Conservation (phyloP, 140 eudicot species). For the Senecio squalidus region DNA sequence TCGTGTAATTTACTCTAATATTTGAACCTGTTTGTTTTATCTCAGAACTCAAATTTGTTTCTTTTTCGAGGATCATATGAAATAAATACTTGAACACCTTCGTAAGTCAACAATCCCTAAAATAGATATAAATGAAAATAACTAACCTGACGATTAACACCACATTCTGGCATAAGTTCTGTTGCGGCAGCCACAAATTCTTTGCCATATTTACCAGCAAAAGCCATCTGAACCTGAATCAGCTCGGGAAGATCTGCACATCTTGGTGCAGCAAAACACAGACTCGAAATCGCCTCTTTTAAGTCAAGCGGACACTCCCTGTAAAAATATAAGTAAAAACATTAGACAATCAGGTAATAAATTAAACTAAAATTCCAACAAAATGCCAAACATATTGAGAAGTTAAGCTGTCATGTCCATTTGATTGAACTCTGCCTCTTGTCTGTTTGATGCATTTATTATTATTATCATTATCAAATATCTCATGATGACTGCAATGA, state of each 20-base stretch:
- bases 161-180: slow-evolving; percentile 96
- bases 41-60: no score
- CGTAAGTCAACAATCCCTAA: neutral
- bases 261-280: slow-evolving; percentile 98
- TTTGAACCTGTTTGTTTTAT: no score
- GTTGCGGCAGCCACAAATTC: slow-evolving; percentile 87
- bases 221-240: slow-evolving; percentile 74
- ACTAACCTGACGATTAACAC: slow-evolving; percentile 99
- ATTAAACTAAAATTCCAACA: no score
- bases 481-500: no score
- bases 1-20: no score
- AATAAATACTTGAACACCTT: no score
- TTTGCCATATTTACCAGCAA: slow-evolving; percentile 85
- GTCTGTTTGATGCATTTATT: no score
- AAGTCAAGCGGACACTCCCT: slow-evolving; percentile 98
- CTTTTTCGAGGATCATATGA: no score
- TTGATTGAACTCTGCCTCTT: no score
- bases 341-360: neutral
- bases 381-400: no score
- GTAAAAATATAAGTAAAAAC: neutral
- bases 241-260: slow-evolving; percentile 93
- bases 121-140: neutral
- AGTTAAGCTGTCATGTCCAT: no score
- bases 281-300: slow-evolving; percentile 88
- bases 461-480: neutral